phyloP scores from a whole-genome alignment of 2,329 filamentous ascomycete genomes.

The Verticillium tricorpus region DNA sequence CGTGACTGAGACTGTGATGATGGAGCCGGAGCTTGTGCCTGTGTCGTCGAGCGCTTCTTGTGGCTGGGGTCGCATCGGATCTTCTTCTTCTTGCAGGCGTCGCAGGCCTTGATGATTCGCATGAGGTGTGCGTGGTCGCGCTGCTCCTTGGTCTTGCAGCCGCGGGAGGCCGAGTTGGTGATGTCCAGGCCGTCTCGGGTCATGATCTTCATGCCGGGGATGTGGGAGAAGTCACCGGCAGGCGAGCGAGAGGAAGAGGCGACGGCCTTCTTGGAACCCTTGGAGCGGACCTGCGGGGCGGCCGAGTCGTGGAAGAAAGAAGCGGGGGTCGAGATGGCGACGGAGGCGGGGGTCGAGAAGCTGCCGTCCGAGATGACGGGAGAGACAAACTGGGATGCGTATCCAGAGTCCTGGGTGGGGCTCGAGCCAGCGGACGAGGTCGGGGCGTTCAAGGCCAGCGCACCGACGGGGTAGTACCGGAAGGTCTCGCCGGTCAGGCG shows the following conservation, averaged over 20 bases:
- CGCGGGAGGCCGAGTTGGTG: slow-evolving; percentile 57
- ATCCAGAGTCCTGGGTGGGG: slow-evolving; percentile 38
- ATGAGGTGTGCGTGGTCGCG: slow-evolving; percentile 63
- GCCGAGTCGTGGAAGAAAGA: slow-evolving; percentile 20
- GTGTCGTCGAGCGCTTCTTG: slow-evolving; percentile 34
- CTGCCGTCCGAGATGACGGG: slow-evolving; percentile 44
- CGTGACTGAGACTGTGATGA: slow-evolving; percentile 20
- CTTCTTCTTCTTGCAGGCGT: slow-evolving; percentile 59
- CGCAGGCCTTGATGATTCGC: slow-evolving; percentile 64
- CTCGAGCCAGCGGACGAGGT: slow-evolving; percentile 42
- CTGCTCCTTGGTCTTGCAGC: slow-evolving; percentile 64
- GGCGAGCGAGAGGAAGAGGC: slow-evolving; percentile 12
- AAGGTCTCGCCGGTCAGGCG: slow-evolving; percentile 51
- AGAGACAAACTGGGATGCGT: slow-evolving; percentile 42
- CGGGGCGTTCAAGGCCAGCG: slow-evolving; percentile 27
- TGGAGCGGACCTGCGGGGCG: slow-evolving; percentile 20
- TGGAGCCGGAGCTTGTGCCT: slow-evolving; percentile 21
- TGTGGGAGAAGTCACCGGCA: slow-evolving; percentile 41
- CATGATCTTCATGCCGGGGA: slow-evolving; percentile 64
- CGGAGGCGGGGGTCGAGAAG: slow-evolving; percentile 28
- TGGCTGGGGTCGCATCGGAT: slow-evolving; percentile 58
- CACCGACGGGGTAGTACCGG: slow-evolving; percentile 55
- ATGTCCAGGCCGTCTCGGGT: slow-evolving; percentile 60
- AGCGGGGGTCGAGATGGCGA: slow-evolving; percentile 23
- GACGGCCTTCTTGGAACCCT: slow-evolving; percentile 18